phyloP scores from a whole-genome alignment of 208 protist genomes.

The Trypanosoma congolense region DNA sequence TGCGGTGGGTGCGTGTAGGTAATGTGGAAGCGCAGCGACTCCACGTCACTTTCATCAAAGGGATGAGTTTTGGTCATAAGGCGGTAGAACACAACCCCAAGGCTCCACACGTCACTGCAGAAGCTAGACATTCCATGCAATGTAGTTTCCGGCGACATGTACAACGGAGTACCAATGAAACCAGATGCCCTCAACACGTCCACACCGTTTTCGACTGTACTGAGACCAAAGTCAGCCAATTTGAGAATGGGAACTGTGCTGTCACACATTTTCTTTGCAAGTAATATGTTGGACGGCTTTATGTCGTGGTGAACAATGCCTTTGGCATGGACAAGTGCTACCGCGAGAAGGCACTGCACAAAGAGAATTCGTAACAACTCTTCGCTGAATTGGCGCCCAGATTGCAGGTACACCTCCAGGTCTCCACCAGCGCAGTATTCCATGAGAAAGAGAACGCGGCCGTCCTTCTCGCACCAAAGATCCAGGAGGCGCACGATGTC shows the following conservation, averaged over 20 bases:
- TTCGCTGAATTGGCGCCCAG: slow-evolving; percentile 6
- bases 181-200: neutral
- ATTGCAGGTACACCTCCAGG: slow-evolving; percentile 14
- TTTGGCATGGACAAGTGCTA: slow-evolving; percentile 30
- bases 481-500: slow-evolving; percentile 24
- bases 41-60: slow-evolving; percentile 14
- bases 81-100: slow-evolving; percentile 31
- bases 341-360: slow-evolving; percentile 18
- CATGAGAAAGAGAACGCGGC: slow-evolving; percentile 21
- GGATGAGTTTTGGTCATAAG: slow-evolving; percentile 22
- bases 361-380: slow-evolving; percentile 13
- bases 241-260: slow-evolving; percentile 24
- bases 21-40: slow-evolving; percentile 8
- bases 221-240: slow-evolving; percentile 71
- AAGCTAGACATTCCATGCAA: slow-evolving; percentile 12
- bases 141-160: slow-evolving; percentile 20
- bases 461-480: slow-evolving; percentile 19
- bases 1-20: slow-evolving; percentile 8
- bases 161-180: slow-evolving; percentile 23
- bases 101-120: slow-evolving; percentile 33
- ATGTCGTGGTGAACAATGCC: slow-evolving; percentile 82
- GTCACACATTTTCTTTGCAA: slow-evolving; percentile 40
- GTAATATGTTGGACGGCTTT: slow-evolving; percentile 91
- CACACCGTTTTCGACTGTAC: slow-evolving; percentile 10
- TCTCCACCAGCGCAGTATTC: slow-evolving; percentile 23